Base-by-base conservation (phyloP, 768 basidiomycete genomes). In the Chalciporus sphaerocephalus region DNA sequence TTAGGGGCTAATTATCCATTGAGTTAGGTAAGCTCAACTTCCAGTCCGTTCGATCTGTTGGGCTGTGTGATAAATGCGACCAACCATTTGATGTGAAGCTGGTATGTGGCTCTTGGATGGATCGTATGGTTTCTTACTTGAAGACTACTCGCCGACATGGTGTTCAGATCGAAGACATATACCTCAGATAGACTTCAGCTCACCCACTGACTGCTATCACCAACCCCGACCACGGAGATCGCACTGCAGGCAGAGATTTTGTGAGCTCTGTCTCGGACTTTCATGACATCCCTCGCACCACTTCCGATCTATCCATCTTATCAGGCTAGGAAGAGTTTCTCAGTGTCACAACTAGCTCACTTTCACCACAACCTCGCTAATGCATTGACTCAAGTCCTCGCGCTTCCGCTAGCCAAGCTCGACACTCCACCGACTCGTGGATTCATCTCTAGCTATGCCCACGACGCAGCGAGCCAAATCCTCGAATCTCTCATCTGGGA, bases 401-500 rank as follows among this genome's bases (percentile, higher is more conserved):
- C 70, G 5, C 60, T 85, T 16, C 74, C 80, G 8, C 62, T 74
- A 10, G 54, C 65, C 0, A 75, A 81, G 51, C 69, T 70, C 6
- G 70, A 79, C 46, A 70, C 67, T 0, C 59, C 71, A 1, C 66
- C 78, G 0, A 70, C 75, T 1, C 64, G 68, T 16, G 55, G 59
- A 3, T 87, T 84, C 56, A 16, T 87, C 35, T 66, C 74, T 12
- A 76, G 77, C 7, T 89, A 83, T 50, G 75, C 73, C 11, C 70
- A 72, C 46, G 80, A 87, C 52, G 62, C 64, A 1, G 83, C 85
- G 8, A 68, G 74, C 20, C 73, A 75, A 30, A 56, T 55, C 6
- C 69, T 88, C 2, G 72, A 83, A 37, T 52, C 66, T 8, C 67
- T 87, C 27, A 80, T 88, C 49, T 87, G 85, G 85, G 69, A 67